Percentiles rank a stretch among this genome's conserved stretches.
Evolutionary conservation across 257 asterid species (phyloP).

Genomic region (Solanum medicagineum): DNA sequence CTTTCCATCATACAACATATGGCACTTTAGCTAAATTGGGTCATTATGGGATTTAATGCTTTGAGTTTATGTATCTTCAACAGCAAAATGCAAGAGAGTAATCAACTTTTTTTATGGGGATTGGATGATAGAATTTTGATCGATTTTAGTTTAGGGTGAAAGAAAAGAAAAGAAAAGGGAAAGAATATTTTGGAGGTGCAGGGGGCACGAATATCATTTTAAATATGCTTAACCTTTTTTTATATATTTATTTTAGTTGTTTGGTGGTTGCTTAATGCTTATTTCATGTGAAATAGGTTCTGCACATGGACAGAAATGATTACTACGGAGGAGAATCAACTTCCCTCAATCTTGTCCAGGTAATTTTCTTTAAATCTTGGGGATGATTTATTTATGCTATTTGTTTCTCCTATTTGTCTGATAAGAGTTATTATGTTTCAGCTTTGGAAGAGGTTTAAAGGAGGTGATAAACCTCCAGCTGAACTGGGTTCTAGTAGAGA

Average conservation of each 20-base stretch:
- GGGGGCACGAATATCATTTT: not conserved
- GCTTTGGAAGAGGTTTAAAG: slow-evolving; percentile 92
- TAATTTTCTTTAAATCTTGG: slow-evolving; percentile 1
- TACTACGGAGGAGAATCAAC: slow-evolving; percentile 93
- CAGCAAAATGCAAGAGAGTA: not conserved
- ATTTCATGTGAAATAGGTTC: slow-evolving; percentile 33
- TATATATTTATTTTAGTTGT: not conserved
- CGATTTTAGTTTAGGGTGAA: not conserved
- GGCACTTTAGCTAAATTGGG: not conserved
- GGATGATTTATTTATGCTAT: not conserved
- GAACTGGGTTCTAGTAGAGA: slow-evolving; percentile 87
- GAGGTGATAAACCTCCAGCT: slow-evolving; percentile 82
- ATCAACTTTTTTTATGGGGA: not conserved
- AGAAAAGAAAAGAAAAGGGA: not conserved
- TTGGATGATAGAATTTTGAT: not conserved
- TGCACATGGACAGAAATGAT: slow-evolving; percentile 97
- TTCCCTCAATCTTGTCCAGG: slow-evolving; percentile 84
- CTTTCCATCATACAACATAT: not conserved
- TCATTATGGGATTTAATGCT: not conserved
- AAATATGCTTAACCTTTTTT: not conserved
- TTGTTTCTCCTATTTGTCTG: not conserved
- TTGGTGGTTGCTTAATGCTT: not conserved
- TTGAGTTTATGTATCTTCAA: not conserved
- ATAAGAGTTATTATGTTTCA: slow-evolving; percentile 1
- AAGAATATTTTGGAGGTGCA: not conserved